Percentiles rank a stretch among this genome's conserved stretches.
Conservation (phyloP, 371 early-diverging fungal genomes). For the Blakeslea trispora region DNA sequence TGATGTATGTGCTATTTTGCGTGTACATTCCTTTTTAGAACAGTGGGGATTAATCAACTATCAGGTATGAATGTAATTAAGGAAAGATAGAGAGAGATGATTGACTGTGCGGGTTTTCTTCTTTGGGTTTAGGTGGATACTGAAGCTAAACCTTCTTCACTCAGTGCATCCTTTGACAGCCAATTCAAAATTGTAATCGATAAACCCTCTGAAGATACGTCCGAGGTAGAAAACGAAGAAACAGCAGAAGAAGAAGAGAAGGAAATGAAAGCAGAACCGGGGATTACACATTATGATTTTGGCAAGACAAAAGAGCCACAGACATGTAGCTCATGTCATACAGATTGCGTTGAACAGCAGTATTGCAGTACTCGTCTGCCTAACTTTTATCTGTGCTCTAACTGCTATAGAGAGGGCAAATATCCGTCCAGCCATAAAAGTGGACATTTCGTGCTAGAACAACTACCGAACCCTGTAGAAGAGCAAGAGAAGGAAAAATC, state of each 20-base stretch:
- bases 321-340: slow-evolving; percentile 16
- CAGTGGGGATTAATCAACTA: slow-evolving; percentile 99
- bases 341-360: slow-evolving; percentile 10
- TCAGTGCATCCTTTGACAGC: slow-evolving; percentile 90
- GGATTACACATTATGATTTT: background rate
- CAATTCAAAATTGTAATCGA: slow-evolving; percentile 69
- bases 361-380: slow-evolving; percentile 14
- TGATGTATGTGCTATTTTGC: slow-evolving; percentile 94
- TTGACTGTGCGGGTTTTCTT: no score
- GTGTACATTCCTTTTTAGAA: slow-evolving; percentile 95
- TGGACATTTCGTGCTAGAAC: slow-evolving; percentile 15
- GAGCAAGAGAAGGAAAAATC: no score
- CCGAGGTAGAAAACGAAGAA: no score
- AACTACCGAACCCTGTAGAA: no score
- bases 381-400: slow-evolving; percentile 21
- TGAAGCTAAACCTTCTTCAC: slow-evolving; percentile 79
- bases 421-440: slow-evolving; percentile 50
- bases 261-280: background rate
- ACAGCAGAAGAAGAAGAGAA: background rate
- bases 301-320: slow-evolving; percentile 14
- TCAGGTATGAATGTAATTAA: slow-evolving; percentile 67
- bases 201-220: slow-evolving; percentile 15
- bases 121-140: slow-evolving; percentile 72
- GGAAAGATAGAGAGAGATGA: no score
- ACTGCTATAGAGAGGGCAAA: slow-evolving; percentile 35